Evolutionary conservation across 352 stramenopile genomes (phyloP).

Genomic region (Pythium oligandrum): DNA sequence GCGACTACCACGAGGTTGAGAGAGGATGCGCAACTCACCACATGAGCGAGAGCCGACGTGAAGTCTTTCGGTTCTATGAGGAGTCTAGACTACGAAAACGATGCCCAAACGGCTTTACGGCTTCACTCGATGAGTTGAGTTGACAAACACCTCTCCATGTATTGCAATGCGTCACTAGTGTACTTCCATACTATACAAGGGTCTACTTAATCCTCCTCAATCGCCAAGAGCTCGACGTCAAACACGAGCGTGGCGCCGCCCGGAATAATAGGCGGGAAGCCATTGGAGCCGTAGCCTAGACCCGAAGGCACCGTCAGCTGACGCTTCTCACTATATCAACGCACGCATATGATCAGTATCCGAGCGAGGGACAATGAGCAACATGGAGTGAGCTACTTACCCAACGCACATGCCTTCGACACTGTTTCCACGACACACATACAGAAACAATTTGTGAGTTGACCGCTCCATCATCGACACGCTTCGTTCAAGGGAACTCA

Average conservation of each 20-base stretch:
- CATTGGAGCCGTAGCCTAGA: slow-evolving; percentile 93
- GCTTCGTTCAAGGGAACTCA: slow-evolving; percentile 6
- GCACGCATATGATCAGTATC: too few relatives aligned
- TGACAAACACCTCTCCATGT: too few relatives aligned
- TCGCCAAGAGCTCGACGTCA: slow-evolving; percentile 95
- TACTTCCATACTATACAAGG: too few relatives aligned
- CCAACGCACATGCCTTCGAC: slow-evolving; percentile 85
- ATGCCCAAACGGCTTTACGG: too few relatives aligned
- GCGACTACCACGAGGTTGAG: too few relatives aligned
- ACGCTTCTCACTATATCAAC: slow-evolving; percentile 71
- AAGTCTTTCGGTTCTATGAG: too few relatives aligned
- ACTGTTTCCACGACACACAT: slow-evolving; percentile 20
- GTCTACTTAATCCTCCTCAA: slow-evolving; percentile 36
- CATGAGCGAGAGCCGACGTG: too few relatives aligned
- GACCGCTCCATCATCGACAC: slow-evolving; percentile 5
- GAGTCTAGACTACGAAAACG: too few relatives aligned
- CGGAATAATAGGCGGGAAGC: slow-evolving; percentile 91
- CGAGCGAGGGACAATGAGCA: too few relatives aligned
- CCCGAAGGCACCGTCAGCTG: slow-evolving; percentile 79
- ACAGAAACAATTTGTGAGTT: slow-evolving; percentile 1
- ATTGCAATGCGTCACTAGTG: too few relatives aligned
- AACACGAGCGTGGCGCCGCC: slow-evolving; percentile 95
- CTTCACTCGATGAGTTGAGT: too few relatives aligned
- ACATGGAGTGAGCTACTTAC: slow-evolving; percentile 26
- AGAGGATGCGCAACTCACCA: too few relatives aligned